Evolutionary conservation across 768 basidiomycete species (phyloP).

Genomic region (Trametopsis cervina): DNA sequence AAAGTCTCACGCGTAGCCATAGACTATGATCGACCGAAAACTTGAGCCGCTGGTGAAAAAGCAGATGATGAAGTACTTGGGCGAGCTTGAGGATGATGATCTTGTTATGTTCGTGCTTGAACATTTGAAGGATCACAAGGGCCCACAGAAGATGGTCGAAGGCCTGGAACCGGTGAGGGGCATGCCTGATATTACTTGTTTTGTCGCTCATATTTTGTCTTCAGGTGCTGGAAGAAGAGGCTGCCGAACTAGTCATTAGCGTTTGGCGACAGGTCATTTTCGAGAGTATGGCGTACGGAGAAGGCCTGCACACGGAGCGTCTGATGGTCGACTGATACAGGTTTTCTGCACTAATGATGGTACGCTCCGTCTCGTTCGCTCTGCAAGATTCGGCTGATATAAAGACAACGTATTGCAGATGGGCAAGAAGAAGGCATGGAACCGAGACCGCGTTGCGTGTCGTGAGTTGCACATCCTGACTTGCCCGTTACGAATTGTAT

Average conservation of each 20-base stretch:
- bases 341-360: no score
- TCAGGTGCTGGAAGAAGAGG: conserved; percentile 92
- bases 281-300: conserved; percentile 89
- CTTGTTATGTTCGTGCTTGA: conserved; percentile 91
- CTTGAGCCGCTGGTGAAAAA: conserved; percentile 79
- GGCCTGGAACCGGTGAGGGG: conserved; percentile 82
- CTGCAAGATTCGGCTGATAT: not conserved
- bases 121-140: conserved; percentile 86
- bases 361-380: not conserved
- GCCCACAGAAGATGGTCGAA: conserved; percentile 78
- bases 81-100: conserved; percentile 90
- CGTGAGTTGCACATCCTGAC: not conserved
- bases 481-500: not conserved
- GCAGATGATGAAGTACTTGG: conserved; percentile 81
- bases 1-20: conserved; percentile 5
- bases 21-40: conserved; percentile 81
- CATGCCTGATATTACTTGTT: not conserved
- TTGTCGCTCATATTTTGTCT: not conserved
- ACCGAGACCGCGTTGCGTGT: not conserved
- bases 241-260: conserved; percentile 63
- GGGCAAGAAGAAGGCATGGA: not conserved
- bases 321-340: conserved; percentile 64
- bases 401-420: not conserved
- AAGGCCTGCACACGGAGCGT: conserved; percentile 81
- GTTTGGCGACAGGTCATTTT: conserved; percentile 93